phyloP scores from a whole-genome alignment of 2,329 filamentous ascomycete species.

The Penicillium fuscoglaucum region DNA sequence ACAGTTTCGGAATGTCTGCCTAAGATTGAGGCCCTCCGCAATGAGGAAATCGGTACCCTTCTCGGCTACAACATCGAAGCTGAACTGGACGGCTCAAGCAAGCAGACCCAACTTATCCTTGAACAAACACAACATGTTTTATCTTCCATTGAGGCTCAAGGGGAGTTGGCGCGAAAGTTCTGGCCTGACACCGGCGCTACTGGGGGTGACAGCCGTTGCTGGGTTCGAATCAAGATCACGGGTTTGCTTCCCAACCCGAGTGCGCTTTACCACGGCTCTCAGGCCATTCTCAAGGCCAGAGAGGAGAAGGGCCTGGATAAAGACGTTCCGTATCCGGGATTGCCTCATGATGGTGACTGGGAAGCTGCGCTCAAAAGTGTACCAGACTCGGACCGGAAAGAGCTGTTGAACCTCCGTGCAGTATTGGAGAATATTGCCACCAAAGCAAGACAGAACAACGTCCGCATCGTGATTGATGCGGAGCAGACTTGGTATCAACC shows the following conservation, averaged over 20 bases:
- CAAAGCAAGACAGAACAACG: background rate
- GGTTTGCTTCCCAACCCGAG: background rate
- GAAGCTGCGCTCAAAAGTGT: background rate
- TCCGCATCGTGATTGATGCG: background rate
- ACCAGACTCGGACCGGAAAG: background rate
- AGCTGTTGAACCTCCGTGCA: background rate
- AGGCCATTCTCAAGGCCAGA: background rate
- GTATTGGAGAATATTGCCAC: background rate
- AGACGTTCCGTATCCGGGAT: background rate
- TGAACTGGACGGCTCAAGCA: background rate
- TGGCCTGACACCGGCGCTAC: background rate
- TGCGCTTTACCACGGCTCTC: background rate
- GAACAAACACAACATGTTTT: background rate
- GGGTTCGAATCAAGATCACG: background rate
- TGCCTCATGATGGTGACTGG: background rate
- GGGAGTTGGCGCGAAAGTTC: background rate
- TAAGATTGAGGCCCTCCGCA: background rate
- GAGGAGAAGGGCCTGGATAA: background rate
- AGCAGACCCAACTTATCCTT: background rate
- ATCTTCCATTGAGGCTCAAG: background rate
- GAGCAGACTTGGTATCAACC: background rate
- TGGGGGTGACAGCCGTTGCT: background rate
- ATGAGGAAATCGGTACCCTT: background rate
- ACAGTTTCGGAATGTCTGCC: background rate
- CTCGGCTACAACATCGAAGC: background rate